These are phyloP conservation scores for Dissophora ornata DNA, from an alignment of 192 early-diverging fungal genomes.

Conservation along the genomic window DNA sequence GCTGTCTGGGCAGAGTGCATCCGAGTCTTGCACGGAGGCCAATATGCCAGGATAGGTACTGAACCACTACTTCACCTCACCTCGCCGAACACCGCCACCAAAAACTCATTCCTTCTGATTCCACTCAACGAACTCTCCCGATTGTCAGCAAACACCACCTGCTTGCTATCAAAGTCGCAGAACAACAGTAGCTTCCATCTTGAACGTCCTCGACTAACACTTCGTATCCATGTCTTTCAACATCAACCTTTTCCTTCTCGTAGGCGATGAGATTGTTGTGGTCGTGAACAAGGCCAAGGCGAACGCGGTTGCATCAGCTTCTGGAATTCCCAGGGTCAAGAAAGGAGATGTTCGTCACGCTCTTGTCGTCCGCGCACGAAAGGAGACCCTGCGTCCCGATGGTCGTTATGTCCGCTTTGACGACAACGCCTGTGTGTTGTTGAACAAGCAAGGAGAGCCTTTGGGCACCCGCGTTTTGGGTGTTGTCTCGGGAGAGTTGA, in stretches of 20 bases:
- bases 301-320: conserved; percentile 69
- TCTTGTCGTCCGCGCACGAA: conserved; percentile 89
- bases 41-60: conserved; percentile 74
- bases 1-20: conserved; percentile 95
- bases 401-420: conserved; percentile 94
- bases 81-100: too few species aligned
- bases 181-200: too few species aligned
- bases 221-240: not conserved
- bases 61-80: too few species aligned
- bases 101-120: too few species aligned
- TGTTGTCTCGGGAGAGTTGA: conserved; percentile 86
- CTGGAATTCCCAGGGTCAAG: conserved; percentile 77
- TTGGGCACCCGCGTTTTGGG: conserved; percentile 94
- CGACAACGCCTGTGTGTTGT: conserved; percentile 95
- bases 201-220: not conserved
- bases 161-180: too few species aligned
- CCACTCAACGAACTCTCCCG: too few species aligned
- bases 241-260: not conserved
- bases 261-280: conserved; percentile 95
- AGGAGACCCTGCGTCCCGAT: conserved; percentile 89
- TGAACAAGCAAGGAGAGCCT: conserved; percentile 94
- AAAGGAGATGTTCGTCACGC: conserved; percentile 96
- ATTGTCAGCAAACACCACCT: too few species aligned
- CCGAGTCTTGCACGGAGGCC: conserved; percentile 85
- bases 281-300: conserved; percentile 95